These are phyloP conservation scores for Candida mesenterica DNA, from an alignment of 1,139 yeast species.

Conservation along the genomic window DNA sequence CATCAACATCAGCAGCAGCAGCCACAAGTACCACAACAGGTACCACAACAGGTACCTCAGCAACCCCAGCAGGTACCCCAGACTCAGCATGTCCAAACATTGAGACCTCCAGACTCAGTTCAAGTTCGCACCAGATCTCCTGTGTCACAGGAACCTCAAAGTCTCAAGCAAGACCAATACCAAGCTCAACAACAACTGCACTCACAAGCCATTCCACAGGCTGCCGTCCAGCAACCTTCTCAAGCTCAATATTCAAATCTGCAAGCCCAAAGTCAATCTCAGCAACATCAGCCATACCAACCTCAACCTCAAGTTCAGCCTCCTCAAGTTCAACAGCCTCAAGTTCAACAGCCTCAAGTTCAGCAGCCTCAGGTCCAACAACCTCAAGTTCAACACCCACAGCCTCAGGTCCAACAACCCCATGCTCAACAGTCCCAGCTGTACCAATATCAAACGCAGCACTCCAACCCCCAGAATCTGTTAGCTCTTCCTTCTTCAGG, in stretches of 20 bases:
- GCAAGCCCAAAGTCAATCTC: slow-evolving; percentile 4
- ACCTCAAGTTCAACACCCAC: slow-evolving; percentile 2
- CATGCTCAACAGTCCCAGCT: slow-evolving; percentile 5
- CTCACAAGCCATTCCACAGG: too few relatives aligned
- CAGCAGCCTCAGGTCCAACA: slow-evolving; percentile 7
- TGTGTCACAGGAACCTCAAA: slow-evolving; percentile 3
- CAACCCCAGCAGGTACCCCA: slow-evolving; percentile 3
- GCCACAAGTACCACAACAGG: slow-evolving; percentile 4
- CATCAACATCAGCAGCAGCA: slow-evolving; percentile 7
- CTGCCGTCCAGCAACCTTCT: slow-evolving; percentile 8
- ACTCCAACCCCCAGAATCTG: not conserved
- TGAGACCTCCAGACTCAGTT: too few relatives aligned
- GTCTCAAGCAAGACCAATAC: slow-evolving; percentile 1
- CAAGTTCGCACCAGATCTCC: too few relatives aligned
- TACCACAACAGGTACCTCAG: slow-evolving; percentile 5
- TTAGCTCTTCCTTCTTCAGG: too few relatives aligned
- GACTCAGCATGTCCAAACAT: not conserved
- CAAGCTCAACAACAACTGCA: slow-evolving; percentile 5
- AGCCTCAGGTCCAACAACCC: slow-evolving; percentile 1
- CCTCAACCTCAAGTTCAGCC: slow-evolving; percentile 3
- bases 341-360: slow-evolving; percentile 4
- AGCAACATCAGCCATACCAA: slow-evolving; percentile 6
- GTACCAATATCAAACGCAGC: slow-evolving; percentile 5
- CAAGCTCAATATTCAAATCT: slow-evolving; percentile 1
- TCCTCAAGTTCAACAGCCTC: not conserved